Percentiles rank a stretch among this genome's conserved stretches.
Evolutionary conservation across 2,329 filamentous ascomycete species (phyloP).

Genomic region (Penicillium olsonii): DNA sequence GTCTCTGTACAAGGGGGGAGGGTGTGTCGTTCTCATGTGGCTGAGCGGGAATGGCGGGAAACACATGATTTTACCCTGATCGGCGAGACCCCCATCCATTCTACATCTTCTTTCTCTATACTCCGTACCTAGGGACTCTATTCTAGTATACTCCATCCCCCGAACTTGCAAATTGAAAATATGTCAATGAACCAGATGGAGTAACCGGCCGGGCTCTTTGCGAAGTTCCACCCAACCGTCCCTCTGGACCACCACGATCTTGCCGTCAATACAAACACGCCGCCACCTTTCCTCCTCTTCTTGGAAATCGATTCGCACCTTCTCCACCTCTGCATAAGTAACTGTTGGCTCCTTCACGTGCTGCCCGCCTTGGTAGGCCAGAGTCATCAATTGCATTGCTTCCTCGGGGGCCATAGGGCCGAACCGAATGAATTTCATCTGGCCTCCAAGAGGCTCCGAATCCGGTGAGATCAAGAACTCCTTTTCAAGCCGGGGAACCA

Average conservation of each 20-base stretch:
- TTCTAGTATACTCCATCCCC: too few species aligned
- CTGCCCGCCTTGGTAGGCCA: conserved; percentile 59
- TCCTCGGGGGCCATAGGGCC: conserved; percentile 64
- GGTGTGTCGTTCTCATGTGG: not conserved
- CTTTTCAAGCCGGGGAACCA: conserved; percentile 80
- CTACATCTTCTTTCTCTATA: not conserved
- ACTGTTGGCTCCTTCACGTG: conserved; percentile 61
- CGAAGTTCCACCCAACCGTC: conserved; percentile 70
- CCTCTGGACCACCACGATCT: conserved; percentile 72
- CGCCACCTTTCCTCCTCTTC: conserved; percentile 70
- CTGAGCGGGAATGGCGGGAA: conserved; percentile 3
- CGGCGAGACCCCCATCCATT: not conserved
- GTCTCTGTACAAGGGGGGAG: not conserved
- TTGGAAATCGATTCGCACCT: conserved; percentile 64
- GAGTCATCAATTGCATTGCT: conserved; percentile 74
- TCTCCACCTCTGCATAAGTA: conserved; percentile 70
- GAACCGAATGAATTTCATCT: conserved; percentile 73
- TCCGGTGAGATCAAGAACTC: conserved; percentile 79
- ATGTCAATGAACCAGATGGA: conserved; percentile 19
- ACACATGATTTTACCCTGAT: conserved; percentile 4
- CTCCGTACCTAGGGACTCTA: too few species aligned
- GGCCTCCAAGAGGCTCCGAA: conserved; percentile 69
- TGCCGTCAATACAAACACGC: conserved; percentile 88
- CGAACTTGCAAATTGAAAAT: not conserved
- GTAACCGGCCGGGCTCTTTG: conserved; percentile 25